Evolutionary conservation across 2,329 filamentous ascomycete genomes (phyloP).

Genomic region (Hymenoscyphus albidus): DNA sequence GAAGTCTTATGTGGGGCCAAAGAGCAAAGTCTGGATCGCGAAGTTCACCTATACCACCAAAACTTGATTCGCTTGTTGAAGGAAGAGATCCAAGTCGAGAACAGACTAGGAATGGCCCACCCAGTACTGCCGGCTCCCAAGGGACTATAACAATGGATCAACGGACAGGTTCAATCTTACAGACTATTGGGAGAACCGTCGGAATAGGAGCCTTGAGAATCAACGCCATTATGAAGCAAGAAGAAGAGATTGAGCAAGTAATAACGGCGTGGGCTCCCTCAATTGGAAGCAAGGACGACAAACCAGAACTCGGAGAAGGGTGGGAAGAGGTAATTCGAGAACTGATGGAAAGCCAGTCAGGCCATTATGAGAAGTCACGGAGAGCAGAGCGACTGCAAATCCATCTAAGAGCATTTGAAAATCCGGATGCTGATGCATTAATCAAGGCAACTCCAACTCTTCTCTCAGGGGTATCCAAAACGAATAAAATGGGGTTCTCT

Average conservation of each 20-base stretch:
- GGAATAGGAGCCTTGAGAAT: conserved; percentile 76
- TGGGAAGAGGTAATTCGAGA: conserved; percentile 72
- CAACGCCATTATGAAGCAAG: conserved; percentile 68
- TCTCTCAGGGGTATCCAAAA: conserved; percentile 75
- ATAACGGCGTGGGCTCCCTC: conserved; percentile 73
- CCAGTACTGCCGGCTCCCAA: conserved; percentile 54
- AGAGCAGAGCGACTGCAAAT: conserved; percentile 75
- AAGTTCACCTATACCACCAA: conserved; percentile 39
- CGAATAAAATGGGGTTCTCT: conserved; percentile 88
- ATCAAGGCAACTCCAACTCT: conserved; percentile 85
- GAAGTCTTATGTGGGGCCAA: conserved; percentile 68
- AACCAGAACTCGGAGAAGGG: conserved; percentile 55
- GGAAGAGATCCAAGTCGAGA: conserved; percentile 9
- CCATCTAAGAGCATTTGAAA: conserved; percentile 72
- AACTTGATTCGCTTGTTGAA: conserved; percentile 49
- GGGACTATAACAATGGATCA: conserved; percentile 37
- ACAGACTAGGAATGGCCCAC: conserved; percentile 38
- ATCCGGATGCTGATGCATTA: conserved; percentile 72
- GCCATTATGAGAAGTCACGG: conserved; percentile 68
- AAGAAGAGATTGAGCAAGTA: conserved; percentile 69
- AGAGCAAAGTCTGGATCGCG: conserved; percentile 55
- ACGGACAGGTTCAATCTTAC: conserved; percentile 34
- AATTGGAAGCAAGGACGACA: conserved; percentile 52
- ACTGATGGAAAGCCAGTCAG: conserved; percentile 68
- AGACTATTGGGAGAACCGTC: conserved; percentile 62